Evolutionary conservation across 441 rosid genomes (phyloP).

Genomic region (Lepidium campestre): DNA sequence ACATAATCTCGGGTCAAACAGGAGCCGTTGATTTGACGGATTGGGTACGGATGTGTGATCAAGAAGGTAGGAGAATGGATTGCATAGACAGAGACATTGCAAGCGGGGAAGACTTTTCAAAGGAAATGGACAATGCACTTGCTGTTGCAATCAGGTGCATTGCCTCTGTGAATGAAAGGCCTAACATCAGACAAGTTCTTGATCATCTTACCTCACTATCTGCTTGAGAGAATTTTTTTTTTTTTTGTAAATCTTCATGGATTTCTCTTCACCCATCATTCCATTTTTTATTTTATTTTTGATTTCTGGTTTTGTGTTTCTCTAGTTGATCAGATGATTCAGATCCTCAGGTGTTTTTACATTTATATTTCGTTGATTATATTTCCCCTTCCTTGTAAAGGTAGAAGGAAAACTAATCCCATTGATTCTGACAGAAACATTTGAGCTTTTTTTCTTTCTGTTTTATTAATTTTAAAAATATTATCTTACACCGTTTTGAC

Average conservation of each 20-base stretch:
- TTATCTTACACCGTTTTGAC: background rate
- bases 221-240: constrained; percentile 36
- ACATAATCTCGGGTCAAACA: constrained; percentile 90
- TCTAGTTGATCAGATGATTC: constrained; percentile 28
- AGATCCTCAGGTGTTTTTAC: constrained; percentile 24
- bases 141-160: constrained; percentile 76
- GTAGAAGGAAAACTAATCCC: constrained; percentile 26
- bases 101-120: constrained; percentile 71
- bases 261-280: constrained; percentile 8
- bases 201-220: constrained; percentile 66
- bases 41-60: constrained; percentile 77
- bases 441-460: constrained; percentile 4
- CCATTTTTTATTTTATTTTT: constrained; percentile 8
- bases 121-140: constrained; percentile 88
- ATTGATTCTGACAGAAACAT: constrained; percentile 12
- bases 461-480: background rate
- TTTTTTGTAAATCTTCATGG: constrained; percentile 46
- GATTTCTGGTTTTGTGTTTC: constrained; percentile 14
- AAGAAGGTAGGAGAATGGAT: constrained; percentile 91
- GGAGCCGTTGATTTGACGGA: constrained; percentile 91
- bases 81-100: constrained; percentile 87
- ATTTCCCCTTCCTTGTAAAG: constrained; percentile 19
- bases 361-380: constrained; percentile 28
- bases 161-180: constrained; percentile 82
- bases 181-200: constrained; percentile 80